Evolutionary conservation across 208 protist genomes (phyloP).

Genomic region (Crithidia fasciculata): DNA sequence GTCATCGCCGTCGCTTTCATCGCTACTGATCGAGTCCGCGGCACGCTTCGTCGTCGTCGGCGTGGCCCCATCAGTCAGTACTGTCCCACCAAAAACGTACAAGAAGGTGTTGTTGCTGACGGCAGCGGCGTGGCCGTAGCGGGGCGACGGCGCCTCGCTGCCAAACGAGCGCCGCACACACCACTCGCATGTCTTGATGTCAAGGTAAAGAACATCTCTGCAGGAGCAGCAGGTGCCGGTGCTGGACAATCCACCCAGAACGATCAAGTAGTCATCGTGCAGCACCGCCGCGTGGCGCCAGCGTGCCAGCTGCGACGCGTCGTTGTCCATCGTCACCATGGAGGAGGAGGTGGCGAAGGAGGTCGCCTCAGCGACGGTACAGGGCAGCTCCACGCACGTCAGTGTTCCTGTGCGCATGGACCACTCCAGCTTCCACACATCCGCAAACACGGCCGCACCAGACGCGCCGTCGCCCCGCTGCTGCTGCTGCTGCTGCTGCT

Average conservation of each 20-base stretch:
- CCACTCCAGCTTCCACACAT: conserved; percentile 49
- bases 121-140: conserved; percentile 63
- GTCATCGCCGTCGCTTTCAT: neutral
- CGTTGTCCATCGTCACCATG: neutral
- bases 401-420: conserved; percentile 2
- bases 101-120: conserved; percentile 22
- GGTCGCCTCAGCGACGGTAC: conserved; percentile 15
- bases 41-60: neutral
- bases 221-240: conserved; percentile 31
- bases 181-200: conserved; percentile 52
- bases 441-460: conserved; percentile 11
- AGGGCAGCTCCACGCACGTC: conserved; percentile 21
- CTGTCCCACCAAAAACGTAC: conserved; percentile 56
- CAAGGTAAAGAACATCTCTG: conserved; percentile 51
- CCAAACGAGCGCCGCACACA: conserved; percentile 37
- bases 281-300: conserved; percentile 68
- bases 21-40: neutral
- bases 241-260: conserved; percentile 54
- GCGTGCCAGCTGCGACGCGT: conserved; percentile 26
- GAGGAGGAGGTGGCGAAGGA: conserved; percentile 16
- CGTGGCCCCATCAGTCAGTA: neutral
- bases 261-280: conserved; percentile 65
- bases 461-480: neutral
- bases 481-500: neutral
- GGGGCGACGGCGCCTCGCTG: conserved; percentile 45